Conservation (phyloP, 1,284 basidiomycete genomes). For the Amylostereum chailletii region DNA sequence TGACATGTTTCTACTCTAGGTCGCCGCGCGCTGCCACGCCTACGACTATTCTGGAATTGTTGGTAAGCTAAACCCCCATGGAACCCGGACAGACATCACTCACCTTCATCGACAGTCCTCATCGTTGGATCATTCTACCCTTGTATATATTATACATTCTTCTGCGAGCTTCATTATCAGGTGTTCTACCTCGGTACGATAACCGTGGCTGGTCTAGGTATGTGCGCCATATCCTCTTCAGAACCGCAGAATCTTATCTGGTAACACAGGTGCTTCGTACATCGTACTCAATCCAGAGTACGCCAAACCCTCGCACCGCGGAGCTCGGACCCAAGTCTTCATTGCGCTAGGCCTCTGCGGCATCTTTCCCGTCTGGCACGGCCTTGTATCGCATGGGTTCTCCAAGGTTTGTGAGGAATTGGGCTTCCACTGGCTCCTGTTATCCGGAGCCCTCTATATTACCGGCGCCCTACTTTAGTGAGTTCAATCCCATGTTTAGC, state of each 20-base stretch:
- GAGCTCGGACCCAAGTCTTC: conserved; percentile 75
- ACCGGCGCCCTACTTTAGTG: conserved; percentile 76
- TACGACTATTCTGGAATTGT: conserved; percentile 70
- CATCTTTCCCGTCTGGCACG: conserved; percentile 65
- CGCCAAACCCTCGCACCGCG: conserved; percentile 66
- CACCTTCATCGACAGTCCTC: conserved; percentile 25
- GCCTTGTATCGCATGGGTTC: conserved; percentile 50
- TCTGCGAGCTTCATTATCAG: conserved; percentile 48
- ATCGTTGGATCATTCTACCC: conserved; percentile 82
- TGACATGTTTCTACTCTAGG: conserved; percentile 12
- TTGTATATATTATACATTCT: conserved; percentile 66
- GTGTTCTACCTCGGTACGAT: conserved; percentile 47
- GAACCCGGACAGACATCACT: background rate
- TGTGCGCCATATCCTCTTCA: conserved; percentile 20
- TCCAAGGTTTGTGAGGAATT: conserved; percentile 47
- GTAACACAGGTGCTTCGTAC: conserved; percentile 50
- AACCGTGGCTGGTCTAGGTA: conserved; percentile 52
- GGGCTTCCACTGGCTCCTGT: conserved; percentile 62
- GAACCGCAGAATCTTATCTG: conserved; percentile 7
- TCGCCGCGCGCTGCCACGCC: conserved; percentile 30
- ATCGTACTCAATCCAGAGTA: conserved; percentile 79
- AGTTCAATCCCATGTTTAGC: conserved; percentile 25
- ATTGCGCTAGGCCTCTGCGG: conserved; percentile 73
- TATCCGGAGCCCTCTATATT: conserved; percentile 68
- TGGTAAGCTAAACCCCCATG: conserved; percentile 23